Conservation (phyloP, 2,329 filamentous ascomycete species). For the Macrophomina phaseolina region DNA sequence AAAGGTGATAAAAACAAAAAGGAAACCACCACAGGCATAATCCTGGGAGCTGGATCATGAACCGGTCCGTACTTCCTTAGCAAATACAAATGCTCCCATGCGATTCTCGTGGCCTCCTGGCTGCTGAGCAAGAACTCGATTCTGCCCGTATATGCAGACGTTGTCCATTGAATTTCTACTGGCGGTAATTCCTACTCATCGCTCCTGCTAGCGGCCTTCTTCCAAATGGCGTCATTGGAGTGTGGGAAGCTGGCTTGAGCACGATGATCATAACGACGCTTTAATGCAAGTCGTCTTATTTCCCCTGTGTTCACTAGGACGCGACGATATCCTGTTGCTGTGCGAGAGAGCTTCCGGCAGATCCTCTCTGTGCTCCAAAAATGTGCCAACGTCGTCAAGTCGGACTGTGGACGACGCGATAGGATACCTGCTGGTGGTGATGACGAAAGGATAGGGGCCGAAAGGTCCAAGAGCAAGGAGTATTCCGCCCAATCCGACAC, state of each 20-base stretch:
- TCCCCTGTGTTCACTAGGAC: neutral
- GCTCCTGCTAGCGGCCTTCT: neutral
- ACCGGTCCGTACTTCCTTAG: neutral
- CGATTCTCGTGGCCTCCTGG: no score
- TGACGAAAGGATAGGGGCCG: constrained; percentile 1
- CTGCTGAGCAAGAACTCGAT: neutral
- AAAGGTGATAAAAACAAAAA: neutral
- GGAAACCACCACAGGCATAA: constrained; percentile 2
- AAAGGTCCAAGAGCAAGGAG: constrained; percentile 14
- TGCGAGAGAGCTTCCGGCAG: neutral
- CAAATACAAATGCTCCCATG: constrained; percentile 6
- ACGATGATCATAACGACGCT: neutral
- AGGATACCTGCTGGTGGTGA: neutral
- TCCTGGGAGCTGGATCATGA: neutral
- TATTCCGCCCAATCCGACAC: constrained; percentile 9
- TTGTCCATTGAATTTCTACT: neutral
- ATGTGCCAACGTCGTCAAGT: constrained; percentile 1
- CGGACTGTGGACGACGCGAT: neutral
- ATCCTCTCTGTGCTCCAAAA: neutral
- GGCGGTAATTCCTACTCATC: neutral
- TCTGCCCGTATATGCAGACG: neutral
- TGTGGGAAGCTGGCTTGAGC: neutral
- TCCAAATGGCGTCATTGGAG: neutral
- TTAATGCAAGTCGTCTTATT: neutral
- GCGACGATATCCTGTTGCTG: neutral